Conservation (phyloP, 257 asterid genomes). For the Mentha longifolia region DNA sequence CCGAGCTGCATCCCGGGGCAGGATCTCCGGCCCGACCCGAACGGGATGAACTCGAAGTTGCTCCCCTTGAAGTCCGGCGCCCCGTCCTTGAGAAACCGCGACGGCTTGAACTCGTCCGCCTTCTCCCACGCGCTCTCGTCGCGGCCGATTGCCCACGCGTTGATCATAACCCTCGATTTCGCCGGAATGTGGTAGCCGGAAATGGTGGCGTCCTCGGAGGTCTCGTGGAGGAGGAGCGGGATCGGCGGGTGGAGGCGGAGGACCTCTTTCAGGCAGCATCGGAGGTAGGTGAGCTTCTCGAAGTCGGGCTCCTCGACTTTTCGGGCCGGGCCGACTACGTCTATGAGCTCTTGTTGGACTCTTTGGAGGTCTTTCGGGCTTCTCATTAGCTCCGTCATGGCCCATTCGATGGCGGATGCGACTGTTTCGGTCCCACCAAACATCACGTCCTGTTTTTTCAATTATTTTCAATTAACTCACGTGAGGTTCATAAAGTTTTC, state of each 20-base stretch:
- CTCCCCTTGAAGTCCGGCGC: conserved; percentile 47
- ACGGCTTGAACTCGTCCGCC: conserved; percentile 45
- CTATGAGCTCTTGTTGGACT: conserved; percentile 45
- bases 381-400: conserved; percentile 56
- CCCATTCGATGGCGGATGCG: conserved; percentile 57
- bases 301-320: conserved; percentile 49
- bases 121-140: conserved; percentile 49
- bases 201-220: conserved; percentile 39
- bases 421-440: conserved; percentile 61
- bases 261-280: conserved; percentile 49
- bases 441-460: conserved; percentile 46
- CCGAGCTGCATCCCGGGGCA: conserved; percentile 64
- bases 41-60: conserved; percentile 54
- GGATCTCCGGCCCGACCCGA: conserved; percentile 60
- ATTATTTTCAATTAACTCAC: too few species aligned
- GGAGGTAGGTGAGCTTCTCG: conserved; percentile 48
- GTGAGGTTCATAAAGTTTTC: too few species aligned
- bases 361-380: conserved; percentile 43
- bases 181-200: conserved; percentile 50
- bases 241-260: conserved; percentile 66
- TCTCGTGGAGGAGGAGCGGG: conserved; percentile 56
- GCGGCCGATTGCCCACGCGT: conserved; percentile 61
- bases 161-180: conserved; percentile 48
- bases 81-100: conserved; percentile 42
- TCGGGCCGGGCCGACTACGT: conserved; percentile 45